Evolutionary conservation across 768 basidiomycete genomes (phyloP).

Genomic region (Leccinellum albellum): DNA sequence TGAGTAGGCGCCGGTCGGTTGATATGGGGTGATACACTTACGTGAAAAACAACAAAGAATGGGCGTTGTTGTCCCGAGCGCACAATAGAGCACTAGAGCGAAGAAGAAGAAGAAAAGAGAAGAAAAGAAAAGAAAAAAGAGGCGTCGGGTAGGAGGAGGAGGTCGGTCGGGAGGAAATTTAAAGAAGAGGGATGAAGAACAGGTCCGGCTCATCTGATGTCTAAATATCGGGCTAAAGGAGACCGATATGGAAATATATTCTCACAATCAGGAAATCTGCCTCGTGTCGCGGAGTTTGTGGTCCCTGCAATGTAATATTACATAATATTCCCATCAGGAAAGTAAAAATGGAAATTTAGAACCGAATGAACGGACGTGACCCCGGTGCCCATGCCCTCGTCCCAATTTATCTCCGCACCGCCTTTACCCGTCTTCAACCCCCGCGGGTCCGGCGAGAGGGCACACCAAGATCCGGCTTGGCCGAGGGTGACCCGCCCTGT

Average conservation of each 20-base stretch:
- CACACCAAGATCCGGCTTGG: conserved; percentile 25
- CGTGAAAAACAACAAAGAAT: conserved; percentile 31
- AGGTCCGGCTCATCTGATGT: conserved; percentile 22
- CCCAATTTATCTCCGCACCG: conserved; percentile 22
- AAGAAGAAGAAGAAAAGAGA: conserved; percentile 23
- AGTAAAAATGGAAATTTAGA: not conserved
- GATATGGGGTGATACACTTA: conserved; percentile 16
- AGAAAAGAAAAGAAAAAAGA: conserved; percentile 30
- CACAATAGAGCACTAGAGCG: conserved; percentile 34
- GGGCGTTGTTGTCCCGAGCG: conserved; percentile 30
- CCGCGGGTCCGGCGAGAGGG: conserved; percentile 28
- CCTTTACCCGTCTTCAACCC: conserved; percentile 6
- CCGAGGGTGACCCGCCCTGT: conserved; percentile 21
- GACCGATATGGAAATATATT: conserved; percentile 8
- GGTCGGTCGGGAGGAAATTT: conserved; percentile 18
- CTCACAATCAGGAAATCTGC: conserved; percentile 16
- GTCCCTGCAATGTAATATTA: conserved; percentile 31
- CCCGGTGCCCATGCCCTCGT: conserved; percentile 30
- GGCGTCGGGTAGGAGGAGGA: conserved; percentile 37
- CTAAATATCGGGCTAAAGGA: conserved; percentile 30
- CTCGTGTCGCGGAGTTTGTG: conserved; percentile 34
- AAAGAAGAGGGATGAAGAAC: conserved; percentile 29
- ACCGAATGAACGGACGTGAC: conserved; percentile 12
- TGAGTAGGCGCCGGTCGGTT: not conserved
- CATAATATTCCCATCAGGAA: conserved; percentile 27